Percentiles rank a stretch among this genome's conserved stretches.
phyloP scores from a whole-genome alignment of 495 filamentous ascomycete species.

The Pyrenula massariospora region DNA sequence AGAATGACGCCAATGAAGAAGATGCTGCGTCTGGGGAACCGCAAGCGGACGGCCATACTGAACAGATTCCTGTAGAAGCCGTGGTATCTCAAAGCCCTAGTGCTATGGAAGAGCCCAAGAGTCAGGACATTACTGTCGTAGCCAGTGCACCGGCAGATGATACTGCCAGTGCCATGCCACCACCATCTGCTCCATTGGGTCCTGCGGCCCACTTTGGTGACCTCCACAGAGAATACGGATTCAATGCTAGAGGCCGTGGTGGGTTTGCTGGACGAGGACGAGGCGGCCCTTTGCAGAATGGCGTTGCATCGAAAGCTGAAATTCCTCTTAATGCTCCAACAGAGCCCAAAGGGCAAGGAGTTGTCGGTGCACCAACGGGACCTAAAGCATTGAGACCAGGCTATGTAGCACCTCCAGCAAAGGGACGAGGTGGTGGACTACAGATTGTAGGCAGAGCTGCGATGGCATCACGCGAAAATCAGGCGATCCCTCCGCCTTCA shows the following conservation, averaged over 20 bases:
- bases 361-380: conserved; percentile 74
- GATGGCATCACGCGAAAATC: conserved; percentile 21
- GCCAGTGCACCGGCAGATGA: neutral
- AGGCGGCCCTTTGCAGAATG: conserved; percentile 9
- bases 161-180: conserved; percentile 8
- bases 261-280: conserved; percentile 13
- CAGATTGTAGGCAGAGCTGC: conserved; percentile 7
- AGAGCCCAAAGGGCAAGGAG: conserved; percentile 43
- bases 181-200: conserved; percentile 13
- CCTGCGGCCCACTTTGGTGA: conserved; percentile 8
- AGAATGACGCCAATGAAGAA: conserved; percentile 1
- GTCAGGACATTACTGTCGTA: conserved; percentile 26
- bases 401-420: conserved; percentile 52
- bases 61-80: neutral
- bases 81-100: neutral
- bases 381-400: conserved; percentile 90
- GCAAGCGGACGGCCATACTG: neutral
- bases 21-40: neutral
- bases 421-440: conserved; percentile 37
- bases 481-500: conserved; percentile 6
- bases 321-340: conserved; percentile 14
- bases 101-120: conserved; percentile 19
- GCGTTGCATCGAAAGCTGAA: conserved; percentile 10
- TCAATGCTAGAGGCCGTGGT: conserved; percentile 13
- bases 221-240: conserved; percentile 3